Base-by-base conservation (phyloP, 2,329 filamentous ascomycete species). In the Coniella vitis region DNA sequence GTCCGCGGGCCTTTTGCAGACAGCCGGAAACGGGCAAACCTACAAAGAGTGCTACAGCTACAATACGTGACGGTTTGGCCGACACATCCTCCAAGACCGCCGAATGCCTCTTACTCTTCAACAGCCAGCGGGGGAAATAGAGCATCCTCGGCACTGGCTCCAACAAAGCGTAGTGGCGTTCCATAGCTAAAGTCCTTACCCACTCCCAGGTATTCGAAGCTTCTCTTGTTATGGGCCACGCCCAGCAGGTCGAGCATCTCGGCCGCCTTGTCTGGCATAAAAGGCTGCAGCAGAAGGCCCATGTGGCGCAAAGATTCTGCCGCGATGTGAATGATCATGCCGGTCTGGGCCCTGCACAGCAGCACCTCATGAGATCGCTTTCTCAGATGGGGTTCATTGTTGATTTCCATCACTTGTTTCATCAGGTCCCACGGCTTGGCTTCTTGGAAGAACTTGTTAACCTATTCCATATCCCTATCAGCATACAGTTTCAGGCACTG, bases 221-320 rank as follows among this genome's bases (percentile, higher is more conserved):
- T 76, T 49, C 91, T 76, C 45, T 76, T 78, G 9, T 77, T 72
- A 8, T 70, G 63, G 3, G 71, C 68, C 4, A 98, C 90, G 1
- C 86, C 84, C 8, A 98, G 70, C 59, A 84, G 77, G 62, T 95
- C 85, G 1, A 98, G 76, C 29, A 96, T 66, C 56, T 79, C 70
- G 10, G 68, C 67, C 40, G 88, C 78, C 65, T 94, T 95, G 36
- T 70, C 73, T 0, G 93, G 93, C 77, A 98, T 95, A 61, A 90
- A 87, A 1, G 93, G 90, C 65, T 95, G 90, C 38, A 98, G 70
- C 40, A 97, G 71, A 57, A 98, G 95, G 13, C 84, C 88, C 1
- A 75, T 72, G 20, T 96, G 79, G 34, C 93, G 84, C 40, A 96
- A 64, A 4, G 85, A 78, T 67, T 98, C 93, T 8, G 83, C 78